These are phyloP conservation scores for Aspergillus pseudoterreus DNA, from an alignment of 2,329 filamentous ascomycete species.

Conservation along the genomic window DNA sequence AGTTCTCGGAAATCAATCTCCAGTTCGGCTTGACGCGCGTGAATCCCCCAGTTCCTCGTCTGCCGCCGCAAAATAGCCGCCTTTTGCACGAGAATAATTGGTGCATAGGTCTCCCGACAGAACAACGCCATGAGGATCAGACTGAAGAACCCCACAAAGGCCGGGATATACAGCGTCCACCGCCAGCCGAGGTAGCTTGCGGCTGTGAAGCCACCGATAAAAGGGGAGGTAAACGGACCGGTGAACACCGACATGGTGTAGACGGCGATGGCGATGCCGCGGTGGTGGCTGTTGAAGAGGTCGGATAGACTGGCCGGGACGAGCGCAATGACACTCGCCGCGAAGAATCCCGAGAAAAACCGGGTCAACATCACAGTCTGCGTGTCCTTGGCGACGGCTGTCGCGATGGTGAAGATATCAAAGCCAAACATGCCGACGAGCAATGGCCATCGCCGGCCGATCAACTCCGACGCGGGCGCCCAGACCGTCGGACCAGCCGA, in stretches of 20 bases:
- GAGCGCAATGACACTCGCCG: conserved; percentile 36
- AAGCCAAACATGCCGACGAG: conserved; percentile 39
- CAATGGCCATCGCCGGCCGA: conserved; percentile 52
- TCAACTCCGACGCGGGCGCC: conserved; percentile 59
- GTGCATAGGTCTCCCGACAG: conserved; percentile 52
- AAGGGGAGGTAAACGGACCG: conserved; percentile 45
- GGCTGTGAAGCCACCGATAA: conserved; percentile 47
- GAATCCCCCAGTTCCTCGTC: conserved; percentile 20
- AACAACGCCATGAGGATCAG: conserved; percentile 35
- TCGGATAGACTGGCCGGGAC: conserved; percentile 43
- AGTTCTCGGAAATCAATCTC: conserved; percentile 17
- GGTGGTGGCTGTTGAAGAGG: conserved; percentile 45
- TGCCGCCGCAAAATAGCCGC: conserved; percentile 17
- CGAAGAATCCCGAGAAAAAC: conserved; percentile 45
- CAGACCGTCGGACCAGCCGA: conserved; percentile 58
- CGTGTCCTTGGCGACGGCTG: conserved; percentile 37
- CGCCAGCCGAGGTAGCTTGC: conserved; percentile 46
- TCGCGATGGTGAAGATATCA: conserved; percentile 43
- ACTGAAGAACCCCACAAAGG: conserved; percentile 49
- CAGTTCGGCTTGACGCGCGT: conserved; percentile 19
- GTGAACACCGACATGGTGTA: conserved; percentile 47
- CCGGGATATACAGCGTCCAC: conserved; percentile 48
- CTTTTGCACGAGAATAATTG: conserved; percentile 22
- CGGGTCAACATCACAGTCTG: conserved; percentile 37
- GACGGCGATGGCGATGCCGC: conserved; percentile 40